A percentile compares a stretch with the other conserved stretches of the same genome.
These are phyloP conservation scores for Leccinum incarnatum DNA, from an alignment of 768 basidiomycete species.

Conservation along the genomic window DNA sequence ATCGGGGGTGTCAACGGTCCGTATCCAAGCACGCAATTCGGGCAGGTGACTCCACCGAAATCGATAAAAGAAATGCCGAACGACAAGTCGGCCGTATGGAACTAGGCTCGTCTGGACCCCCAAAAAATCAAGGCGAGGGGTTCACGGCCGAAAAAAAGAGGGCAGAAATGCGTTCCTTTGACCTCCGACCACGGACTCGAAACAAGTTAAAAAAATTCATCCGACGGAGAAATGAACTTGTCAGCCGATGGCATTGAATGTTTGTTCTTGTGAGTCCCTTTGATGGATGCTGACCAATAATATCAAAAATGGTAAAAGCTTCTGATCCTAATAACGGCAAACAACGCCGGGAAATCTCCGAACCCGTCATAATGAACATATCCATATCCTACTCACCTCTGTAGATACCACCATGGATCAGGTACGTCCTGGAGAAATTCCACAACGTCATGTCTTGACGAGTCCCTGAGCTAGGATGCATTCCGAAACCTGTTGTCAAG, in stretches of 20 bases:
- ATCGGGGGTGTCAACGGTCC: constrained; percentile 34
- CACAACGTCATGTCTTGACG: neutral
- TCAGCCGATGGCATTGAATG: too few relatives aligned
- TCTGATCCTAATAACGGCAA: constrained; percentile 28
- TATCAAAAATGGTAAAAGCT: constrained; percentile 13
- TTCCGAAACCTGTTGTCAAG: constrained; percentile 52
- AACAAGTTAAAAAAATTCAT: neutral
- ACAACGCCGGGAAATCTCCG: constrained; percentile 18
- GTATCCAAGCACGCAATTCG: constrained; percentile 7
- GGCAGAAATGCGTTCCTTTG: constrained; percentile 3
- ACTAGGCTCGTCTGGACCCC: constrained; percentile 1
- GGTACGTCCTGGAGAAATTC: constrained; percentile 8
- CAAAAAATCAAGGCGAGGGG: neutral
- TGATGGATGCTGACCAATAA: constrained; percentile 8
- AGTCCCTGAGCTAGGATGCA: constrained; percentile 45
- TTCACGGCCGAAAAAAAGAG: neutral
- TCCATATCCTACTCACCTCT: neutral
- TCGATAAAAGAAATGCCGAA: constrained; percentile 16
- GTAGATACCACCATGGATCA: constrained; percentile 25
- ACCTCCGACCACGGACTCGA: neutral
- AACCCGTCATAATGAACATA: neutral
- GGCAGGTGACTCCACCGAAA: constrained; percentile 11
- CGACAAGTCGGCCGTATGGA: neutral
- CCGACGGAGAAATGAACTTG: constrained; percentile 2
- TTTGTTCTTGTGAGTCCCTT: too few relatives aligned